Evolutionary conservation across 2,329 filamentous ascomycete species (phyloP).

Genomic region (Didymellaceae sp.): DNA sequence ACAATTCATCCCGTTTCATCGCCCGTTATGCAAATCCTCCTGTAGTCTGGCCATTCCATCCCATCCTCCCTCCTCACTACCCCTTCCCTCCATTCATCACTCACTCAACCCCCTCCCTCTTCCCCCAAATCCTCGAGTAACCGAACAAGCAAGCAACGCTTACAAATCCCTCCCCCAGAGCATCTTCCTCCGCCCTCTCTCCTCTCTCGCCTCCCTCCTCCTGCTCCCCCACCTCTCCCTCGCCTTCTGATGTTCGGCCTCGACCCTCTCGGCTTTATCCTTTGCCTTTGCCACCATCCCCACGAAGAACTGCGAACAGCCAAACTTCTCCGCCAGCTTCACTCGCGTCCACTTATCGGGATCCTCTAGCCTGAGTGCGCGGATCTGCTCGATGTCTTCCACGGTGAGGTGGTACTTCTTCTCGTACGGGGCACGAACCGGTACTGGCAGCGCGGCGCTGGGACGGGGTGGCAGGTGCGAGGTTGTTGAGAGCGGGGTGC

Average conservation of each 20-base stretch:
- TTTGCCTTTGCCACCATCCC: conserved; percentile 61
- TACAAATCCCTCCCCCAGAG: conserved; percentile 66
- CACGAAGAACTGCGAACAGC: conserved; percentile 68
- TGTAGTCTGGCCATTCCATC: too few species aligned
- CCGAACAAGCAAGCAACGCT: conserved; percentile 18
- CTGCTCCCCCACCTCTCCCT: conserved; percentile 67
- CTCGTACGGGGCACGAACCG: conserved; percentile 59
- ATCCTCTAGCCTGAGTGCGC: conserved; percentile 60
- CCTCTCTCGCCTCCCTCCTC: conserved; percentile 66
- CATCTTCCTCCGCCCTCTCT: conserved; percentile 65
- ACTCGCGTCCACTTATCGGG: conserved; percentile 66
- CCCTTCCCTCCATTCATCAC: too few species aligned
- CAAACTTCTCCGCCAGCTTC: conserved; percentile 67
- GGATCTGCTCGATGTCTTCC: conserved; percentile 65
- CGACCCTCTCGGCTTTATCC: conserved; percentile 51
- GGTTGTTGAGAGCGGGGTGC: conserved; percentile 34
- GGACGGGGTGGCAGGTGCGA: conserved; percentile 34
- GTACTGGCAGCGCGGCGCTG: conserved; percentile 51
- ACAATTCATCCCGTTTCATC: not conserved
- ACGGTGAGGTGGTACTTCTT: conserved; percentile 68
- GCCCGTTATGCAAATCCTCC: too few species aligned
- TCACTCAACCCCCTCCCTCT: not conserved
- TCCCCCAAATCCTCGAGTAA: not conserved
- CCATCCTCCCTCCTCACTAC: too few species aligned
- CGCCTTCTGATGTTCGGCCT: conserved; percentile 59